These are phyloP conservation scores for Rhododendron ferrugineum DNA, from an alignment of 148 eudicot genomes.

Conservation along the genomic window DNA sequence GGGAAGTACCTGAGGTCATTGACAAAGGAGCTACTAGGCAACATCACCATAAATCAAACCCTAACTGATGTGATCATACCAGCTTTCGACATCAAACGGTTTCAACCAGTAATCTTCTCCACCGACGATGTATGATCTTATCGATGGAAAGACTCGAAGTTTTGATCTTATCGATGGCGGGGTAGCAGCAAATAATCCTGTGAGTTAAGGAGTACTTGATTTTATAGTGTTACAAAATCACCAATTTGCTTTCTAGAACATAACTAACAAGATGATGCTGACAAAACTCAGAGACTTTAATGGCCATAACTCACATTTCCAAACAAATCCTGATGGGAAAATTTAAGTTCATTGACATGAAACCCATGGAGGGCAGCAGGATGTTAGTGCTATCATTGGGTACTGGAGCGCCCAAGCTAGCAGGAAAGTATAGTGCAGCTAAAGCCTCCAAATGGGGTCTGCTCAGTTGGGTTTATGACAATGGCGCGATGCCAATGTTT, in stretches of 20 bases:
- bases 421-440: conserved; percentile 21
- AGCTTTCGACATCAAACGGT: conserved; percentile 37
- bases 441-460: conserved; percentile 30
- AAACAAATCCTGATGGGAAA: conserved; percentile 20
- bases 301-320: conserved; percentile 26
- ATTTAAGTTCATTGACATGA: conserved; percentile 11
- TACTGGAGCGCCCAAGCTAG: conserved; percentile 24
- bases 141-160: conserved; percentile 17
- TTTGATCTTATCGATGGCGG: conserved; percentile 51
- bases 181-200: conserved; percentile 51
- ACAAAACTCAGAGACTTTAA: conserved; percentile 15
- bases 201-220: conserved; percentile 11
- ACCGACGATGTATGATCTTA: conserved; percentile 29
- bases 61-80: conserved; percentile 34
- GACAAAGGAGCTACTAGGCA: conserved; percentile 18
- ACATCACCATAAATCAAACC: conserved; percentile 26
- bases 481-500: conserved; percentile 22
- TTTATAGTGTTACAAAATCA: background rate
- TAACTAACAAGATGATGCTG: background rate
- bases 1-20: conserved; percentile 33
- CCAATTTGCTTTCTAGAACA: background rate
- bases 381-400: conserved; percentile 34
- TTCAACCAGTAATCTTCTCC: conserved; percentile 37
- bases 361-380: conserved; percentile 16
- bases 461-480: conserved; percentile 21